phyloP scores from a whole-genome alignment of 2,329 filamentous ascomycete genomes.

The Sporothrix brasiliensis region DNA sequence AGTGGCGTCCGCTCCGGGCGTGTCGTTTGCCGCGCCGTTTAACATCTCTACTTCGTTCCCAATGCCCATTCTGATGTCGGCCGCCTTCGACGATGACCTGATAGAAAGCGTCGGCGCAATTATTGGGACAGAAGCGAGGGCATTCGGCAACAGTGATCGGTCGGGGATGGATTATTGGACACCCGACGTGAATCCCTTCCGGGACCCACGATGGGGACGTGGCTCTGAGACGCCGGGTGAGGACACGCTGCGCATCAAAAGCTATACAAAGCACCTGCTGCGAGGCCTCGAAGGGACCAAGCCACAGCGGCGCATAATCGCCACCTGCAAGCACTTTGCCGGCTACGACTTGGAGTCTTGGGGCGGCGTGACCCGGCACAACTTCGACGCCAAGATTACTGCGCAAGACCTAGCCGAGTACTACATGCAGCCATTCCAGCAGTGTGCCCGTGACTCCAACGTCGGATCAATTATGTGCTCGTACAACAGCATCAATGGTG shows the following conservation, averaged over 20 bases:
- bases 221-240: constrained; percentile 44
- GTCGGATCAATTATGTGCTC: constrained; percentile 64
- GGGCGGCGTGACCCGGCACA: constrained; percentile 39
- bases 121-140: constrained; percentile 42
- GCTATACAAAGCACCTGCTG: constrained; percentile 37
- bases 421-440: constrained; percentile 67
- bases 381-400: constrained; percentile 56
- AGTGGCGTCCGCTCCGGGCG: constrained; percentile 29
- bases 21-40: constrained; percentile 37
- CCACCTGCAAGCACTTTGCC: constrained; percentile 62
- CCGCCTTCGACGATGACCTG: constrained; percentile 43
- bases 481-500: constrained; percentile 67
- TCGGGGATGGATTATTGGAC: constrained; percentile 60
- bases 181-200: constrained; percentile 67
- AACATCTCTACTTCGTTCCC: constrained; percentile 42
- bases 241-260: constrained; percentile 36
- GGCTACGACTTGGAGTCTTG: constrained; percentile 59
- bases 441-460: constrained; percentile 61
- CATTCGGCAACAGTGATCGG: constrained; percentile 41
- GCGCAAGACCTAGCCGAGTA: constrained; percentile 68
- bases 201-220: constrained; percentile 65
- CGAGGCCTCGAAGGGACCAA: constrained; percentile 38
- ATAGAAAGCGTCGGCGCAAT: constrained; percentile 36
- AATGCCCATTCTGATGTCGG: constrained; percentile 41
- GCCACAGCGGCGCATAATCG: constrained; percentile 36